Evolutionary conservation across 257 asterid species (phyloP).

Genomic region (Ajuga chamaepitys): DNA sequence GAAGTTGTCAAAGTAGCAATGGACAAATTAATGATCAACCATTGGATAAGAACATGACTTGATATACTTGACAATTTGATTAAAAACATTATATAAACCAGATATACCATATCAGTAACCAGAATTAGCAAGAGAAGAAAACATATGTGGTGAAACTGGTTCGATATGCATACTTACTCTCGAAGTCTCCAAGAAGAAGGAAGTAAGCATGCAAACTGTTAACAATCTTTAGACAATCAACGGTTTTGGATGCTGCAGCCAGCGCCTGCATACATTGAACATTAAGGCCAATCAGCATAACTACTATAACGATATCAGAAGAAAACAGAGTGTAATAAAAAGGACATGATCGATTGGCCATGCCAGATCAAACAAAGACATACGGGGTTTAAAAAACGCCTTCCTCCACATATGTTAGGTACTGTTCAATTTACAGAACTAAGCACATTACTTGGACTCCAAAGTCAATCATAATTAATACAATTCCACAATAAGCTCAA

Average conservation of each 20-base stretch:
- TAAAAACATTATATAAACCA: background rate
- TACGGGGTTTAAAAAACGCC: background rate
- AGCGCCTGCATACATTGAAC: constrained; percentile 70
- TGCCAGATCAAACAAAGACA: constrained; percentile 8
- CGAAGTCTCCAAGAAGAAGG: constrained; percentile 78
- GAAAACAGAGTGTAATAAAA: background rate
- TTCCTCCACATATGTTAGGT: background rate
- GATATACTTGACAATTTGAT: background rate
- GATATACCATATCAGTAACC: background rate
- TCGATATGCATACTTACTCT: constrained; percentile 40
- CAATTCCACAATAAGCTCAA: constrained; percentile 5
- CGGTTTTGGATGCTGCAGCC: constrained; percentile 96
- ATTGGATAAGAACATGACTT: background rate
- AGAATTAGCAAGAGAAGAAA: constrained; percentile 1
- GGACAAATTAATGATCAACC: background rate
- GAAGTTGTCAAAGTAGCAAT: background rate
- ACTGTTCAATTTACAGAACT: background rate
- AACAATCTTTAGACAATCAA: constrained; percentile 82
- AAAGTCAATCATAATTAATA: background rate
- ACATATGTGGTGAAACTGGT: constrained; percentile 2
- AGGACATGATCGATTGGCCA: background rate
- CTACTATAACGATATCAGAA: constrained; percentile 1
- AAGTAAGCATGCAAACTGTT: constrained; percentile 93
- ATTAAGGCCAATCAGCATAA: constrained; percentile 17
- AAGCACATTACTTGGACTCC: constrained; percentile 1